Evolutionary conservation across 768 basidiomycete genomes (phyloP).

Genomic region (Auriscalpium orientale): DNA sequence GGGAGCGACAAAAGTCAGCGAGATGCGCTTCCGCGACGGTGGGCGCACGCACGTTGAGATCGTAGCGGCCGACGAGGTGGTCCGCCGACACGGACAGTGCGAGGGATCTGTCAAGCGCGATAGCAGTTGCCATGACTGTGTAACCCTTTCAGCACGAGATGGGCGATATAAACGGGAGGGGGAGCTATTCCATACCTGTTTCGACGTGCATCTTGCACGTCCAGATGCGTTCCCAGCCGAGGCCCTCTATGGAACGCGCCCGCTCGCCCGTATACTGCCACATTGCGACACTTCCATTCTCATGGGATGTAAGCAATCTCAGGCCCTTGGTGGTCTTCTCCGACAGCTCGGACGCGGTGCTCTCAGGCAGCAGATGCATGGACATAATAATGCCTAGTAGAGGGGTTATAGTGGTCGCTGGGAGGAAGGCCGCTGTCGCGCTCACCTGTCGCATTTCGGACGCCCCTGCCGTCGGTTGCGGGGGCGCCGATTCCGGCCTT

Average conservation of each 20-base stretch:
- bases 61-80: conserved; percentile 62
- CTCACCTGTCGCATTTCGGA: conserved; percentile 46
- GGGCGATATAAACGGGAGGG: not conserved
- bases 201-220: conserved; percentile 59
- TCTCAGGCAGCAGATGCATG: conserved; percentile 48
- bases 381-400: conserved; percentile 82
- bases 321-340: conserved; percentile 35
- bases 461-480: conserved; percentile 39
- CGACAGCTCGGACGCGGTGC: not conserved
- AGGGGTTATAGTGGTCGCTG: not conserved
- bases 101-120: conserved; percentile 47
- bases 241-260: conserved; percentile 55
- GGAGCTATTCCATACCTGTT: conserved; percentile 40
- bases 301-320: conserved; percentile 69
- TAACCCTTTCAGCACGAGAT: not conserved
- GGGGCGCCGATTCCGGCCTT: conserved; percentile 30
- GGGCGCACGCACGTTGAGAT: conserved; percentile 37
- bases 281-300: conserved; percentile 79
- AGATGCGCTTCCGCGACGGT: not conserved
- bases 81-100: conserved; percentile 85
- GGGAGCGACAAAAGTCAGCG: not conserved
- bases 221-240: conserved; percentile 72
- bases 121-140: conserved; percentile 81
- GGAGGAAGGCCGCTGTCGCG: not conserved
- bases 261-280: conserved; percentile 40